These are phyloP conservation scores for Boletellus sp. DNA, from an alignment of 768 basidiomycete genomes.

Conservation along the genomic window DNA sequence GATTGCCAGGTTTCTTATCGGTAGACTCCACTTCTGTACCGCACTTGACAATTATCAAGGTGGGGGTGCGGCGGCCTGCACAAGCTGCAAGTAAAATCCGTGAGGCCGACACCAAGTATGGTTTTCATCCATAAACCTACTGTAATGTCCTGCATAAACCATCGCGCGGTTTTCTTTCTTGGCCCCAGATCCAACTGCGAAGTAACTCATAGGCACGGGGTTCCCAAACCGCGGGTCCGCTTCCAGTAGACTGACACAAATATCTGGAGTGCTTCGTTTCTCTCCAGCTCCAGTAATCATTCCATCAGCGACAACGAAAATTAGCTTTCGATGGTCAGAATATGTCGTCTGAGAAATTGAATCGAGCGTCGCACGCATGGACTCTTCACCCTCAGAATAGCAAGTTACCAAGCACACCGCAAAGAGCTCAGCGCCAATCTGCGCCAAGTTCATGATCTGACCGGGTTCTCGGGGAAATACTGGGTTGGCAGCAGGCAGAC, in stretches of 20 bases:
- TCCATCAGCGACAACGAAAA: constrained; percentile 95
- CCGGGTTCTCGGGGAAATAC: constrained; percentile 41
- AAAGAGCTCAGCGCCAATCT: constrained; percentile 94
- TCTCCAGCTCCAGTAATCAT: constrained; percentile 99
- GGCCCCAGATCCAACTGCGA: constrained; percentile 83
- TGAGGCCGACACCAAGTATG: constrained; percentile 1
- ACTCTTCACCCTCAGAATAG: constrained; percentile 96
- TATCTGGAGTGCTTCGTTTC: constrained; percentile 93
- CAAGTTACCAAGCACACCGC: constrained; percentile 95
- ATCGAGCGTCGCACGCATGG: constrained; percentile 86
- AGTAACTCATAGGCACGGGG: constrained; percentile 90
- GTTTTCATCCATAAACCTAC: constrained; percentile 45
- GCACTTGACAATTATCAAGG: constrained; percentile 93
- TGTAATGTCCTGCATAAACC: constrained; percentile 99
- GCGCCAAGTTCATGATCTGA: constrained; percentile 69
- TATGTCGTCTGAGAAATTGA: constrained; percentile 89
- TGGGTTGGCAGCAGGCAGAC: constrained; percentile 47
- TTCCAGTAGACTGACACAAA: constrained; percentile 87
- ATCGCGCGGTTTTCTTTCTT: constrained; percentile 93
- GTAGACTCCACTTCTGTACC: constrained; percentile 82
- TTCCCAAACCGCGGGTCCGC: constrained; percentile 95
- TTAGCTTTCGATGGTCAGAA: constrained; percentile 85
- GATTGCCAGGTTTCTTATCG: constrained; percentile 95
- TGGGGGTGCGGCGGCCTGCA: constrained; percentile 88
- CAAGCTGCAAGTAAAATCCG: constrained; percentile 44